Conservation (phyloP, 164 flowering plant genomes). For the Stephania japonica region DNA sequence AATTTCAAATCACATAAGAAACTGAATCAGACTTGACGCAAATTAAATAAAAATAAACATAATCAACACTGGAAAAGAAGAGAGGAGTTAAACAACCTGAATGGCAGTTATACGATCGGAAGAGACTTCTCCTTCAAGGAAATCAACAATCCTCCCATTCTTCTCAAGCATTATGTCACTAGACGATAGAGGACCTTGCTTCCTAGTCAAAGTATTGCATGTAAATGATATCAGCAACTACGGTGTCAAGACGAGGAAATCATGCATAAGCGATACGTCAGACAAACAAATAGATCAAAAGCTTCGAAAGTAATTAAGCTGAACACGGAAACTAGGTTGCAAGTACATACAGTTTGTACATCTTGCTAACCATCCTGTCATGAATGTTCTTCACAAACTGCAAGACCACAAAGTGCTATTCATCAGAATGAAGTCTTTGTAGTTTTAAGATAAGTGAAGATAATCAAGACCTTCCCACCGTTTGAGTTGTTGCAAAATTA, state of each 20-base stretch:
- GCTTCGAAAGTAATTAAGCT: background rate
- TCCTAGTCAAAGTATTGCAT: constrained; percentile 34
- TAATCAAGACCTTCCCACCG: background rate
- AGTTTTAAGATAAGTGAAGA: background rate
- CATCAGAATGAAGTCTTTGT: background rate
- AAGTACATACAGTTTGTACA: constrained; percentile 69
- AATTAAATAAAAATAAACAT: background rate
- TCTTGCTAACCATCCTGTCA: constrained; percentile 82
- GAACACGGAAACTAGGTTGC: background rate
- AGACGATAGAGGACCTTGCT: constrained; percentile 31
- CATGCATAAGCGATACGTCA: background rate
- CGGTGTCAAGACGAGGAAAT: constrained; percentile 2
- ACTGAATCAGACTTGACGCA: background rate
- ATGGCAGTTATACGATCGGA: constrained; percentile 74
- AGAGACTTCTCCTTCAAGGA: constrained; percentile 70
- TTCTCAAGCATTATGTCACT: constrained; percentile 70
- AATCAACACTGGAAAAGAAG: background rate
- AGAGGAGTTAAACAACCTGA: constrained; percentile 42
- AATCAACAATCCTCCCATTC: constrained; percentile 67
- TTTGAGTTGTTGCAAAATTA: background rate
- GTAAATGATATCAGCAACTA: constrained; percentile 12
- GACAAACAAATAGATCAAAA: background rate
- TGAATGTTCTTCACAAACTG: constrained; percentile 83
- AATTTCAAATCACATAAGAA: background rate
- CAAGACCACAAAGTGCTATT: background rate